A percentile compares a stretch with the other conserved stretches of the same genome.
These are phyloP conservation scores for Tetratostichococcus sp. DNA, from an alignment of 139 green algal species.

Conservation along the genomic window DNA sequence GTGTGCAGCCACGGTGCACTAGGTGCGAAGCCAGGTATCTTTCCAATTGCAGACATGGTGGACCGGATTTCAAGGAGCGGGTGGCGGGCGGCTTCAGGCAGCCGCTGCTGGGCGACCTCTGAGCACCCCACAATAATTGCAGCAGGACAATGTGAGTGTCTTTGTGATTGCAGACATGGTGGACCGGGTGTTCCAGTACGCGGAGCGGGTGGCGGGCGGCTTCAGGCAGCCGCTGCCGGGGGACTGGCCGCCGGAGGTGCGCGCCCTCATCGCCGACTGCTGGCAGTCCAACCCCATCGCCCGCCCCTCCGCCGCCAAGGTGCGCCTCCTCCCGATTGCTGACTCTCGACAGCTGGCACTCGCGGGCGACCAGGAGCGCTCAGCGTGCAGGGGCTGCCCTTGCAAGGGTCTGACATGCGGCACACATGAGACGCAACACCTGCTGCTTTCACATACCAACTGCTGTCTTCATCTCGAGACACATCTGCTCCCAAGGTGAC, in stretches of 20 bases:
- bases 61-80: slow-evolving; percentile 22
- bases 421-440: too few species aligned
- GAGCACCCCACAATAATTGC: too few species aligned
- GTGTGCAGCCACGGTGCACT: too few species aligned
- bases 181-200: slow-evolving; percentile 7
- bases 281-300: slow-evolving; percentile 3
- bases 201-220: slow-evolving; percentile 37
- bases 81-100: slow-evolving; percentile 38
- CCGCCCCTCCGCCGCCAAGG: not conserved
- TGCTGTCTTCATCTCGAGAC: too few species aligned
- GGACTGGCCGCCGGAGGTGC: slow-evolving; percentile 4
- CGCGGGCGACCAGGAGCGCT: too few species aligned
- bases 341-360: too few species aligned
- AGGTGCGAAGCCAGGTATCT: too few species aligned
- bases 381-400: too few species aligned
- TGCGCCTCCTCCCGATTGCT: not conserved
- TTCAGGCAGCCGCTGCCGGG: slow-evolving; percentile 28
- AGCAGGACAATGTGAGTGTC: too few species aligned
- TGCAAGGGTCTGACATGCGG: too few species aligned
- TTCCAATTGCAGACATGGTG: slow-evolving; percentile 13
- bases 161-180: slow-evolving; percentile 15
- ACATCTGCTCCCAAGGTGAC: too few species aligned
- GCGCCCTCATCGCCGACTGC: slow-evolving; percentile 12
- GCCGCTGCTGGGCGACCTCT: slow-evolving; percentile 13
- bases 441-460: too few species aligned